Base-by-base conservation (phyloP, 371 early-diverging fungal genomes). In the Mortierella sp. region DNA sequence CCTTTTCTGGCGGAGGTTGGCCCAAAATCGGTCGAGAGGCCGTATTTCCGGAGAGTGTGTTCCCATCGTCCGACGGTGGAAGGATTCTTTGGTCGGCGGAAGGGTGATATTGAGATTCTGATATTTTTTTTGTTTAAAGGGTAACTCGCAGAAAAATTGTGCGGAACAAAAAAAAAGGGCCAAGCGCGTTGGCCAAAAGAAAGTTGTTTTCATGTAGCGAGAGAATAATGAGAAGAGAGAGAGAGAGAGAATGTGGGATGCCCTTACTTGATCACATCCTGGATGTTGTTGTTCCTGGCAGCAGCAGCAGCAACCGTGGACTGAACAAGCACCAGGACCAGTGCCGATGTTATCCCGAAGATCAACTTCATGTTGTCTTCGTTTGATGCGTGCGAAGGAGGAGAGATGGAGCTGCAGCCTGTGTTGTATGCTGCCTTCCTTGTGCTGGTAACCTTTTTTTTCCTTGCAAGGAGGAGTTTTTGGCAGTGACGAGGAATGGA, bases 41-140 rank as follows among this genome's bases (percentile, higher is more conserved):
- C 72, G 31, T 80, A 73, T 48, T 80, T 80, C 26, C 69, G 80
- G 2, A 80, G 76, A 11, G 72, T 54, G 28, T 80, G 34, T 11
- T 43, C 44, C 78, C 78, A 78, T 11, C 78, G 73, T 4, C 74
- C 69, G 19, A 78, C 16, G 0, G 78, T 78, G 1, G 78, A 78
- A 16, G 78, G 69, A 10, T 44, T 31, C 28, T 5, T 61, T 31
- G 16, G 5, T 28, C 16, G 21, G 40, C 19, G 21, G 54, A 72
- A 31, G 14, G 69, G 48, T n/a, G 61, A 53, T 40, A 78, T 78
- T 2, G 78, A 73, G 28, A 78, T 53, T n/a, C 78, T 78, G 19
- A 16, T 50, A 19, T 31, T 43, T 55, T 69, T 69, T 21, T 28
- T 50, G 16, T 13, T 50, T 13, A 2, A 14, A 13, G 8, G 48